Conservation (phyloP, 306 rosid genomes). For the Cyamopsis tetragonoloba region DNA sequence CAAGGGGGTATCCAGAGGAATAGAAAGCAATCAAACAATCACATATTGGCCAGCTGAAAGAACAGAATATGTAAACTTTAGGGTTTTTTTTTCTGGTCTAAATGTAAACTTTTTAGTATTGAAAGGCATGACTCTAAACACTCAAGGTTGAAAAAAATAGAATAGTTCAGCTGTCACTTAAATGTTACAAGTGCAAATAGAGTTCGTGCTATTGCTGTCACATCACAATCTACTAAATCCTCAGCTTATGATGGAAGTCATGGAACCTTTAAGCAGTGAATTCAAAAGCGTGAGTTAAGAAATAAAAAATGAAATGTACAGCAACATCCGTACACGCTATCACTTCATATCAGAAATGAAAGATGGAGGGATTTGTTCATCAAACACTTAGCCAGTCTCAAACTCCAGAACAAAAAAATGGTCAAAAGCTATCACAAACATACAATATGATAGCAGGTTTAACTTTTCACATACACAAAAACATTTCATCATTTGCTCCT, state of each 20-base stretch:
- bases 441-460: neutral
- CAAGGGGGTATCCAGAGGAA: conserved; percentile 89
- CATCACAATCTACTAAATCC: neutral
- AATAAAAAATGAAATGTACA: conserved; percentile 6
- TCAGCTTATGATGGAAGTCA: neutral
- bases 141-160: conserved; percentile 3
- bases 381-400: conserved; percentile 1
- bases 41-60: conserved; percentile 95
- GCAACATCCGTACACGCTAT: neutral
- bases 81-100: no score
- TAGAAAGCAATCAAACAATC: conserved; percentile 96
- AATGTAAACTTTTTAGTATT: no score
- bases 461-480: neutral
- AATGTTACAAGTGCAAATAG: conserved; percentile 6
- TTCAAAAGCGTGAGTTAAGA: neutral
- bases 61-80: conserved; percentile 20
- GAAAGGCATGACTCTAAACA: neutral
- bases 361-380: neutral
- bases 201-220: neutral
- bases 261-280: neutral
- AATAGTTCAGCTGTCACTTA: neutral
- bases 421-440: neutral
- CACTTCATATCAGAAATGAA: neutral
- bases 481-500: neutral
- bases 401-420: neutral